Percentiles rank a stretch among this genome's conserved stretches.
Conservation (phyloP, 345 rosid genomes). For the Salix brachista region DNA sequence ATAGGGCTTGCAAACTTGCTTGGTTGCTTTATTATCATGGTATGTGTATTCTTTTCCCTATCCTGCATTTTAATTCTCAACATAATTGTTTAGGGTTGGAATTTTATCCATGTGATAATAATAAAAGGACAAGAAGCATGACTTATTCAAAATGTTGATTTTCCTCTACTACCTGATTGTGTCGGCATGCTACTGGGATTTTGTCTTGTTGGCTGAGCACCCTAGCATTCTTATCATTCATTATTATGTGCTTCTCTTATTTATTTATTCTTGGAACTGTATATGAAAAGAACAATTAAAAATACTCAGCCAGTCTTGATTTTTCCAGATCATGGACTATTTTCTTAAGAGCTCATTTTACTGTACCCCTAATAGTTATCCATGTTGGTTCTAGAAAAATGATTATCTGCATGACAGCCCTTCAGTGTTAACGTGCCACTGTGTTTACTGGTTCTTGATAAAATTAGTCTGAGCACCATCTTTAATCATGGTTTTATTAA, state of each 20-base stretch:
- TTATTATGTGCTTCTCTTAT: background rate
- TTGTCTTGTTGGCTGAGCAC: background rate
- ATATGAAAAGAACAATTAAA: background rate
- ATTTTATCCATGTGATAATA: background rate
- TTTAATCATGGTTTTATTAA: background rate
- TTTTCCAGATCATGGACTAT: background rate
- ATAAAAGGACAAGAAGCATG: background rate
- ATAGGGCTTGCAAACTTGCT: conserved; percentile 94
- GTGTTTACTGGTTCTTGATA: background rate
- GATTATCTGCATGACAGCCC: background rate
- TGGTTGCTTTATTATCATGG: conserved; percentile 90
- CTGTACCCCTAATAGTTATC: background rate
- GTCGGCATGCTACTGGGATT: background rate
- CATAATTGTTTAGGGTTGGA: background rate
- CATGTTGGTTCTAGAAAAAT: background rate
- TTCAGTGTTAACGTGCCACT: background rate
- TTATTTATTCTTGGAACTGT: background rate
- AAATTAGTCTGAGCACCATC: background rate
- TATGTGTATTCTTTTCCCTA: conserved; percentile 28
- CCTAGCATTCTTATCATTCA: background rate
- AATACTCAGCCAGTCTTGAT: background rate
- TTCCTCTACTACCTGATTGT: background rate
- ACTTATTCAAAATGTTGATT: background rate
- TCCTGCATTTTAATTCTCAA: background rate
- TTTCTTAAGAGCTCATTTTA: background rate